Evolutionary conservation across 768 basidiomycete species (phyloP).

Genomic region (Pleurotus tuoliensis): DNA sequence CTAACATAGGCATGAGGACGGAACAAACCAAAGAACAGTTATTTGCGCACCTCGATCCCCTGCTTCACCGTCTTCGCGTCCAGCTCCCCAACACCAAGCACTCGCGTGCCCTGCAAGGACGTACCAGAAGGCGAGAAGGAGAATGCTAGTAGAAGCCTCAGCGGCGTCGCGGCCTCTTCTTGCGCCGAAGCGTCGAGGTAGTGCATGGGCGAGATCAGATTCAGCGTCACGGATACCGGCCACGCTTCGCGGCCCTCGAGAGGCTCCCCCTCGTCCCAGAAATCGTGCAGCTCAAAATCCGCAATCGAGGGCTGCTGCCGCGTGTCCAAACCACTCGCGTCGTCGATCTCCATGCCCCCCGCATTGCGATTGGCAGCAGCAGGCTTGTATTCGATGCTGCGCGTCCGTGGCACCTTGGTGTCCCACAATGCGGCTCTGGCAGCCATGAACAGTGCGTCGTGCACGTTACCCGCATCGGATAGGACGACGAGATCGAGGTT

Average conservation of each 20-base stretch:
- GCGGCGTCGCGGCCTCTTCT: conserved; percentile 67
- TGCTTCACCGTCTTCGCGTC: conserved; percentile 41
- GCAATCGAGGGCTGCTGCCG: conserved; percentile 41
- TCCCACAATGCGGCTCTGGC: conserved; percentile 79
- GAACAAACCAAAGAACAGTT: neutral
- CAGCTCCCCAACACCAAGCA: conserved; percentile 62
- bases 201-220: conserved; percentile 63
- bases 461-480: conserved; percentile 69
- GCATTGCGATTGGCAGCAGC: neutral
- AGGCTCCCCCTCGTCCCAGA: conserved; percentile 80
- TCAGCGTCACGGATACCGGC: conserved; percentile 78
- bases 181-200: conserved; percentile 71
- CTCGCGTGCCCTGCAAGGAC: conserved; percentile 57
- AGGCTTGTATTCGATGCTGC: conserved; percentile 64
- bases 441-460: conserved; percentile 78
- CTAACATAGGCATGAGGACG: conserved; percentile 28
- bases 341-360: conserved; percentile 57
- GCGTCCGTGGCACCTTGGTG: conserved; percentile 73
- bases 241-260: conserved; percentile 60
- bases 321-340: conserved; percentile 57
- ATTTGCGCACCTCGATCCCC: conserved; percentile 48
- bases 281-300: conserved; percentile 86
- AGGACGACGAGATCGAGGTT: conserved; percentile 74
- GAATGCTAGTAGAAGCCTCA: conserved; percentile 59
- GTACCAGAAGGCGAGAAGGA: conserved; percentile 46